Evolutionary conservation across 2,329 filamentous ascomycete genomes (phyloP).

Genomic region (Onygena corvina): DNA sequence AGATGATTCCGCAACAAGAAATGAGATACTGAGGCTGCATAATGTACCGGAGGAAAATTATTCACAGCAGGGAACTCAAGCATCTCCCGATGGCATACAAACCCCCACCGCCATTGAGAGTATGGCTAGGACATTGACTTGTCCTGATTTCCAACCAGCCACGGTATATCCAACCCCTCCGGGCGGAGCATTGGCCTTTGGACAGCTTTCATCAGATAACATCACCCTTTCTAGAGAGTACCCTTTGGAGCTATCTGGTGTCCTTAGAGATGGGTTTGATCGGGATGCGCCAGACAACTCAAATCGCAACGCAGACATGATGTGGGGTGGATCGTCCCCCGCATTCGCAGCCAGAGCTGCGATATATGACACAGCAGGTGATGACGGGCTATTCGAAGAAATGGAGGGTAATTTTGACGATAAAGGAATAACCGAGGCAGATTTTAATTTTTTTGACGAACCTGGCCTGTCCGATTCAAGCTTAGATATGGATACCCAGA

Average conservation of each 20-base stretch:
- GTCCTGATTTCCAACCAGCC: constrained; percentile 32
- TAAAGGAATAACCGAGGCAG: constrained; percentile 48
- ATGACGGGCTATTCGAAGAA: constrained; percentile 49
- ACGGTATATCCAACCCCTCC: constrained; percentile 45
- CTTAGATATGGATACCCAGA: constrained; percentile 9
- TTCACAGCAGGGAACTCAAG: not conserved
- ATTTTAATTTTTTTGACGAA: constrained; percentile 55
- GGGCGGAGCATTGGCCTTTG: constrained; percentile 17
- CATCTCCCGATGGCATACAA: constrained; percentile 13
- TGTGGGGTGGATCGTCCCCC: constrained; percentile 20
- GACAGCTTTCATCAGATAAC: constrained; percentile 6
- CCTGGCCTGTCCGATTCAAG: constrained; percentile 29
- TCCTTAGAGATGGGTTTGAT: constrained; percentile 8
- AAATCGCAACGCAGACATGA: constrained; percentile 13
- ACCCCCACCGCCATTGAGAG: constrained; percentile 26
- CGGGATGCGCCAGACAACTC: not conserved
- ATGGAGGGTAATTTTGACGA: constrained; percentile 43
- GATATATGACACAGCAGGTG: constrained; percentile 32
- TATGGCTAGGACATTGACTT: constrained; percentile 29
- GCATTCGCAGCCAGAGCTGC: constrained; percentile 28
- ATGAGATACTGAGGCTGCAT: not conserved
- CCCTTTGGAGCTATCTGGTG: constrained; percentile 11
- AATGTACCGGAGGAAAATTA: not conserved
- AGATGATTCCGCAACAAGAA: constrained; percentile 20
- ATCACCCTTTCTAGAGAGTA: not conserved